Evolutionary conservation across 1,139 yeast species (phyloP), one percentile per base, ranked within the genome.

Genomic region (Nakaseomyces sp.): DNA sequence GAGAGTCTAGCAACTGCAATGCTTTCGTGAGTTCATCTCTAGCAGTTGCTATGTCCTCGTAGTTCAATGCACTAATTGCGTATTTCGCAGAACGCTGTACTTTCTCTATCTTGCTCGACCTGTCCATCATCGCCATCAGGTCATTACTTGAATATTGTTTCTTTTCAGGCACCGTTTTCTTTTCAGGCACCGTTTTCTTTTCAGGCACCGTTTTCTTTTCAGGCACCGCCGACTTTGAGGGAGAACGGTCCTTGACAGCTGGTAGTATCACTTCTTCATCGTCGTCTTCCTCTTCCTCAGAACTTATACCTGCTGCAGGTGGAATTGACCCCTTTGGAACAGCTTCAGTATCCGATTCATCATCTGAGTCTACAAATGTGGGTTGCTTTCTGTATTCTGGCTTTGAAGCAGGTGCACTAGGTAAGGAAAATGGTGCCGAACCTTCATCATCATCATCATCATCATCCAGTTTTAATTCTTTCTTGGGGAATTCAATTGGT

Each of bases 31-130:
- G 69, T 63, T 91, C 95, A n/a, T 66, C 67, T 41, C 82, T 77
- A 0, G 97, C 97, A 0, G 97, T 91, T 4, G 64, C 70, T 38
- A 79, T 68, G 56, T 91, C 98, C 51, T 91, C 97, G 61, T 88
- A 91, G 60, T 88, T 89, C 54, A 91, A 72, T 0, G 98, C 98
- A 41, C 95, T 85, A 8, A 89, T 81, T 3, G 96, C 97, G 63
- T 81, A 91, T 62, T 82, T 85, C 42, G 96, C 91, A 52, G 79
- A 84, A 58, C 84, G 87, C 59, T 89, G 96, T 0, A 88, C 84
- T 51, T 72, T 69, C n/a, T 56, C 58, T 13, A 62, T 54, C 35
- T 52, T 49, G 9, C 42, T 47, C 3, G 60, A 50, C 16, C 51
- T 48, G 32, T 58, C 56, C 60, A 61, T 55, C 48, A 61, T 57